Conservation (phyloP, 176 grass and related monocot genomes). For the Hordeum marinum region DNA sequence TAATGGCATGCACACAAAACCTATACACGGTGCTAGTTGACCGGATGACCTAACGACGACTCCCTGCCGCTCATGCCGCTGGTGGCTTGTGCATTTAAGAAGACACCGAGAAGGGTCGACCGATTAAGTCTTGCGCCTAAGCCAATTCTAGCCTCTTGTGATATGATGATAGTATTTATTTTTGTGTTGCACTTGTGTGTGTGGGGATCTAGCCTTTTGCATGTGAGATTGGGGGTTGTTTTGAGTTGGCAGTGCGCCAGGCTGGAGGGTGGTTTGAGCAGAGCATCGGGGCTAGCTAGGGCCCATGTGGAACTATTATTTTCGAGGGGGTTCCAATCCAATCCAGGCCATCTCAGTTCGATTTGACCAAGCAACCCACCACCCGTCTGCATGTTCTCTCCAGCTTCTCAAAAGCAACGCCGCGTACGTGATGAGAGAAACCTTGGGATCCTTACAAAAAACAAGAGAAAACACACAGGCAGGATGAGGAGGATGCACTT, state of each 20-base stretch:
- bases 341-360: slow-evolving; percentile 17
- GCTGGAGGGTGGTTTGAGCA: slow-evolving; percentile 32
- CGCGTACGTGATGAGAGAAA: not conserved
- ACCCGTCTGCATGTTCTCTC: not conserved
- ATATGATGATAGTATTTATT: not conserved
- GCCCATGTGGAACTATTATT: slow-evolving; percentile 19
- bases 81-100: not conserved
- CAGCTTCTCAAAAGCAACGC: not conserved
- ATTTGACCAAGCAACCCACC: slow-evolving; percentile 48
- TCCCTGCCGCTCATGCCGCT: not conserved
- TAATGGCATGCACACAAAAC: not conserved
- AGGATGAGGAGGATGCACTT: too few relatives aligned
- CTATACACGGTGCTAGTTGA: not conserved
- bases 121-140: not conserved
- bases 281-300: not conserved
- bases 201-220: not conserved
- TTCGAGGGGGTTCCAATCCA: not conserved
- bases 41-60: not conserved
- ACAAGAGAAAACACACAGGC: not conserved
- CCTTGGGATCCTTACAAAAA: slow-evolving; percentile 15
- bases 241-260: slow-evolving; percentile 27
- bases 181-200: not conserved
- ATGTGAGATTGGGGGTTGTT: not conserved
- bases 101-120: not conserved
- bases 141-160: not conserved